Base-by-base conservation (phyloP, 768 basidiomycete genomes). In the Hemileccinum impolitum region DNA sequence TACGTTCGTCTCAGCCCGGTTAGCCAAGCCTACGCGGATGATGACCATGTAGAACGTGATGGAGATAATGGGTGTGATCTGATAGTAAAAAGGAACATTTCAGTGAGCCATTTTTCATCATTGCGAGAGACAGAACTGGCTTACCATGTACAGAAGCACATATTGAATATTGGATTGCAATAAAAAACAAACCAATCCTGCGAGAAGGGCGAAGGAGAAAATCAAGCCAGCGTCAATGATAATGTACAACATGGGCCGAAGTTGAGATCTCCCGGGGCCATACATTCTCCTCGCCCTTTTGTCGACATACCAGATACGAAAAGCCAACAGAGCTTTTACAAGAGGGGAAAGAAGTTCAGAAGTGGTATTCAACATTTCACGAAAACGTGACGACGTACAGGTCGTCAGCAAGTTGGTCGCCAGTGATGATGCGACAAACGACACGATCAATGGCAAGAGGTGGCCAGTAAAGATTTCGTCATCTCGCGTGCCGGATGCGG, bases 31-130 rank as follows among this genome's bases (percentile, higher is more conserved):
- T 34, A 72, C 59, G 28, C 72, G 73, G 19, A 74, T 63, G 31
- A 73, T 72, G 39, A 74, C 68, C 70, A 74, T 69, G 54, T 71
- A 71, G 58, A 72, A 74, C 4, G 69, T 66, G 59, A 75, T 74
- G 6, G 66, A 69, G 45, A 73, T 73, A 47, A 72, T 68, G 15
- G 70, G 72, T 8, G 63, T 65, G 39, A 68, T 56, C 71, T 72
- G 23, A 28, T n/a, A 39, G n/a, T 32, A 13, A 26, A n/a, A 3
- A 32, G 23, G 11, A 14, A 9, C 6, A 26, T 3, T 18, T 49
- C 32, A 54, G 46, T 37, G 19, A 3, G 26, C 8, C 4, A 34
- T 46, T 12, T 21, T 19, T 39, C 13, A 21, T 23, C 13, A 32
- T 14, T 12, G n/a, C 35, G 17, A 13, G 35, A 46, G 4, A 19